Base-by-base conservation (phyloP, 805 yeast genomes). In the Yarrowia sp. region DNA sequence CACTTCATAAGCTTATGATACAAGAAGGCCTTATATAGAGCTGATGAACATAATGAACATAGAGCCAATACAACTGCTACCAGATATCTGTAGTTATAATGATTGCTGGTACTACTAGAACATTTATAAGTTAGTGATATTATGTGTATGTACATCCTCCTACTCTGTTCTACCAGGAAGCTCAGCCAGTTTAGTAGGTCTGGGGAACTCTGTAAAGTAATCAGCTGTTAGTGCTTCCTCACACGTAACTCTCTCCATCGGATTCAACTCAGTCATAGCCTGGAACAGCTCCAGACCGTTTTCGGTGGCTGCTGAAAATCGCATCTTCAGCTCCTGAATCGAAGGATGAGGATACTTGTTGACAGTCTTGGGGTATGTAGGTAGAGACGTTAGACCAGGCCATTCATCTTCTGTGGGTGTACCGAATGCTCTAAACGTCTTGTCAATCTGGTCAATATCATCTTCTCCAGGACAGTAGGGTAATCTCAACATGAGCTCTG, bases 381-480 rank as follows among this genome's bases (percentile, higher is more conserved):
- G 95, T 60, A 95, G 80, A 66, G 83, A 80, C 0, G 92, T 83
- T 1, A 93, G 96, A 55, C 91, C 89, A 0, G 96, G 96, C 99
- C 99, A 95, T 1, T 80, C 85, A 36, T 82, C 85, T 69, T 92
- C 97, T 0, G 96, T 89, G 4, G 99, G 99, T 0, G 99, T 92
- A 0, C 99, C 99, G 66, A 93, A 77, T 0, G 98, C 99, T 72
- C 90, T 85, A 74, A 95, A 93, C 0, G 98, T 95, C n/a, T 92
- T 89, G 57, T 89, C 96, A 43, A 92, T 76, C 74, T 95, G 99
- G 72, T 92, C 97, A 1, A 85, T 75, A 74, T 95, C 99, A 69
- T 89, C 91, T 70, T 85, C 86, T 0, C 98, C 99, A 0, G 99
- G 97, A 50, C 96, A 76, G 75, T 95, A 95, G 1, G 99, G 99